A percentile compares a stretch with the other conserved stretches of the same genome.
Evolutionary conservation across 2,329 filamentous ascomycete genomes (phyloP).

Genomic region (Talaromyces sp.): DNA sequence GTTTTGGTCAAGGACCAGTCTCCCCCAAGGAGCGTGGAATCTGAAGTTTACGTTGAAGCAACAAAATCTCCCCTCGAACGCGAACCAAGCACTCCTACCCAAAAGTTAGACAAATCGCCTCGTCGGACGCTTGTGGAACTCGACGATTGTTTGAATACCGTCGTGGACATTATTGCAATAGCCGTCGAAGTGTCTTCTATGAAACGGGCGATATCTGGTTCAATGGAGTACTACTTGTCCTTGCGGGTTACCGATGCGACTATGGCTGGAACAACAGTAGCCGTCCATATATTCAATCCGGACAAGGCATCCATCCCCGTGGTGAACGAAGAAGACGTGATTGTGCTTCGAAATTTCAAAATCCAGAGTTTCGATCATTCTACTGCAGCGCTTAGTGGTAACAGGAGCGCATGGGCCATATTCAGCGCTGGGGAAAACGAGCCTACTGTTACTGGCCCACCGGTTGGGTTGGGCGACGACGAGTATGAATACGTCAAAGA

Average conservation of each 20-base stretch:
- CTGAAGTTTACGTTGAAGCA: background rate
- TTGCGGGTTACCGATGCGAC: conserved; percentile 42
- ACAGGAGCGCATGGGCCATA: conserved; percentile 43
- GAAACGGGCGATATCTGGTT: conserved; percentile 29
- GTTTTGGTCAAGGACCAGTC: conserved; percentile 3
- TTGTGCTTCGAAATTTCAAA: conserved; percentile 43
- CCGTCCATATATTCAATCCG: conserved; percentile 39
- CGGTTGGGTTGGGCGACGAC: conserved; percentile 33
- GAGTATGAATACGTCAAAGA: conserved; percentile 31
- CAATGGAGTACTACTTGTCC: conserved; percentile 36
- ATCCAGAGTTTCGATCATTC: conserved; percentile 36
- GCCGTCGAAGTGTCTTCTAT: conserved; percentile 27
- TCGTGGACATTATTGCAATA: conserved; percentile 39
- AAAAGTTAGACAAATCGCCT: conserved; percentile 22
- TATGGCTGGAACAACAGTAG: conserved; percentile 31
- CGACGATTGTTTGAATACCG: conserved; percentile 34
- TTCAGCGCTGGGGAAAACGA: conserved; percentile 28
- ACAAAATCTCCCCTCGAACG: background rate
- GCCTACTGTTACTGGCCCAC: conserved; percentile 29
- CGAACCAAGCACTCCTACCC: background rate
- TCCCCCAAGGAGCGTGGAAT: background rate
- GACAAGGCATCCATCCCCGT: conserved; percentile 34
- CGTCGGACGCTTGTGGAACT: conserved; percentile 39
- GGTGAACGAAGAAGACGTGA: conserved; percentile 32
- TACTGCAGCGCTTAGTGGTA: conserved; percentile 36